A percentile compares a stretch with the other conserved stretches of the same genome.
Conservation (phyloP, 257 asterid genomes). For the Fraxinus anomala region DNA sequence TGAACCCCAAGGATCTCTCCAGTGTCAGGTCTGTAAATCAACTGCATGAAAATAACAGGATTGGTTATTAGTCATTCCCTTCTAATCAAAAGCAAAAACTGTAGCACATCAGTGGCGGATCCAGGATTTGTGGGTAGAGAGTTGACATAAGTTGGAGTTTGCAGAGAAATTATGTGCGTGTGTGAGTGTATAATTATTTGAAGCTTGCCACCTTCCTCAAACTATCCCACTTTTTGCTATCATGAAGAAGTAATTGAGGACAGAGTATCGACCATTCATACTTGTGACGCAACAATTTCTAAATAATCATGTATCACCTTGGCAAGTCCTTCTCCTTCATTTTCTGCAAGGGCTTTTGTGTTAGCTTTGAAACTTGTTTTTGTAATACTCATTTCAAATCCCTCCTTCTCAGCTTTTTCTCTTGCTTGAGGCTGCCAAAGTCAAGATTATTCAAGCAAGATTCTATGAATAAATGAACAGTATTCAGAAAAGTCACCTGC, state of each 20-base stretch:
- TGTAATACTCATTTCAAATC: conserved; percentile 75
- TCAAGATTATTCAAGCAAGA: conserved; percentile 18
- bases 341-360: conserved; percentile 93
- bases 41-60: conserved; percentile 50
- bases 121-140: conserved; percentile 3
- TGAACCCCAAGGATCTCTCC: conserved; percentile 97
- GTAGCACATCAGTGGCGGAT: background rate
- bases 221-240: background rate
- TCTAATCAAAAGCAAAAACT: conserved; percentile 13
- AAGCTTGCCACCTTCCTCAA: background rate
- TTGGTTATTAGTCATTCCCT: conserved; percentile 22
- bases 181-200: background rate
- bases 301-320: conserved; percentile 51
- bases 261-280: conserved; percentile 1
- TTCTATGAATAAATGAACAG: conserved; percentile 6
- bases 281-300: conserved; percentile 21
- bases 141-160: background rate
- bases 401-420: conserved; percentile 85
- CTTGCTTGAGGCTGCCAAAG: conserved; percentile 86
- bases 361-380: conserved; percentile 94
- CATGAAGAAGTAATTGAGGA: background rate
- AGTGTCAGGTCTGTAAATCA: conserved; percentile 86
- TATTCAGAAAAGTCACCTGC: conserved; percentile 19
- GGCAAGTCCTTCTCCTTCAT: conserved; percentile 94
- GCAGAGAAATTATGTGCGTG: background rate